These are phyloP conservation scores for Xerophyta viscosa DNA, from an alignment of 106 monocot genomes.

Conservation along the genomic window DNA sequence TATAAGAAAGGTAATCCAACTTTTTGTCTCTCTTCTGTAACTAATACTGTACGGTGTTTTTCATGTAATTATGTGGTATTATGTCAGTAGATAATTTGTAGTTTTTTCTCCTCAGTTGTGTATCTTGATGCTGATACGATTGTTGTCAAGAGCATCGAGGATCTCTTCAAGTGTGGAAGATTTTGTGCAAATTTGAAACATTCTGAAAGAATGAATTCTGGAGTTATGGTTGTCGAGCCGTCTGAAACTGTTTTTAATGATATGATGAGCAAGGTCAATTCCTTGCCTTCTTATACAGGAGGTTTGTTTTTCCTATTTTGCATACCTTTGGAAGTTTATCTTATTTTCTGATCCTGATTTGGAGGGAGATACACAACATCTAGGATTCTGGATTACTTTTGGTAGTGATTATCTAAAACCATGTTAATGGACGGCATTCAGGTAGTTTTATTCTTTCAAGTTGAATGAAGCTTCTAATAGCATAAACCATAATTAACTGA, in stretches of 20 bases:
- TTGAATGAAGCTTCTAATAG: too few relatives aligned
- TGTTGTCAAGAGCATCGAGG: slow-evolving; percentile 89
- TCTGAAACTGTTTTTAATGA: slow-evolving; percentile 77
- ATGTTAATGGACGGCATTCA: too few relatives aligned
- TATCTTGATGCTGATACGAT: slow-evolving; percentile 99
- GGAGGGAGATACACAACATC: too few relatives aligned
- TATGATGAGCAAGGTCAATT: slow-evolving; percentile 85
- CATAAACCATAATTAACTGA: too few relatives aligned
- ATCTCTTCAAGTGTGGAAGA: slow-evolving; percentile 85
- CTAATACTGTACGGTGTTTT: too few relatives aligned
- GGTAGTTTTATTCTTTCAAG: too few relatives aligned
- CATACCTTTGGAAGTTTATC: too few relatives aligned
- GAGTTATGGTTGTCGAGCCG: slow-evolving; percentile 98
- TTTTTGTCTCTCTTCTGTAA: neutral
- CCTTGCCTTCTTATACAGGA: slow-evolving; percentile 92
- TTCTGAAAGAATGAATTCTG: slow-evolving; percentile 98
- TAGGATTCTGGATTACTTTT: too few relatives aligned
- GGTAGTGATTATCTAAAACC: too few relatives aligned
- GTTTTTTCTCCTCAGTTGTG: slow-evolving; percentile 51
- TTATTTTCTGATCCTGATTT: too few relatives aligned
- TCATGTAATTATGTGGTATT: too few relatives aligned
- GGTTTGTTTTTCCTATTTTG: slow-evolving; percentile 29
- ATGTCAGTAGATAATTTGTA: neutral
- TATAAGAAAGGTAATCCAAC: slow-evolving; percentile 83
- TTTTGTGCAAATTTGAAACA: slow-evolving; percentile 99